phyloP scores from a whole-genome alignment of 2,329 filamentous ascomycete species.

The Ophiostoma ulmi region DNA sequence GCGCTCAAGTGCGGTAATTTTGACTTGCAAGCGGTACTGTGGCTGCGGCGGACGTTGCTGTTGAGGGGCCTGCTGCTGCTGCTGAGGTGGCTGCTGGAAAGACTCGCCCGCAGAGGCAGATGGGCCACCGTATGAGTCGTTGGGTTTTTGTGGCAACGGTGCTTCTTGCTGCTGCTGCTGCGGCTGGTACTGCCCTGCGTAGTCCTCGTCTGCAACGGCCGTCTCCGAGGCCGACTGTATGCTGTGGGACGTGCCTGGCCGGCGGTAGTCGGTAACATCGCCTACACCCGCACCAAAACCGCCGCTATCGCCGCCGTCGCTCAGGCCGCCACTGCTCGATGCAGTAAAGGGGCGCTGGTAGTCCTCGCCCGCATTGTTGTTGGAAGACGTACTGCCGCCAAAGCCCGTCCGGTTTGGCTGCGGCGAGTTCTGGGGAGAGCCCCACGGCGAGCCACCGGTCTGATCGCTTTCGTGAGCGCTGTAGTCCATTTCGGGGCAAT shows the following conservation, averaged over 20 bases:
- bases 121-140: slow-evolving; percentile 1
- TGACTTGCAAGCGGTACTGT: slow-evolving; percentile 84
- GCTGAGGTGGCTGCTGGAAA: slow-evolving; percentile 11
- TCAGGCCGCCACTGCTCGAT: slow-evolving; percentile 41
- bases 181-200: slow-evolving; percentile 28
- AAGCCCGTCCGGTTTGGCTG: slow-evolving; percentile 44
- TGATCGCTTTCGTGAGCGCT: slow-evolving; percentile 52
- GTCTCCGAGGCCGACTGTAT: slow-evolving; percentile 42
- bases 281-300: slow-evolving; percentile 38
- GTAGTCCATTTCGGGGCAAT: slow-evolving; percentile 49
- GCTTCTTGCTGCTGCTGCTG: slow-evolving; percentile 29
- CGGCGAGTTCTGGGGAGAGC: slow-evolving; percentile 38
- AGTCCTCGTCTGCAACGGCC: slow-evolving; percentile 31
- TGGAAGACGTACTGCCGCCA: slow-evolving; percentile 31
- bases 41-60: slow-evolving; percentile 43
- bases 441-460: slow-evolving; percentile 46
- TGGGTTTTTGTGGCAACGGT: slow-evolving; percentile 17
- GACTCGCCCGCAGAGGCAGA: background rate
- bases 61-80: slow-evolving; percentile 21
- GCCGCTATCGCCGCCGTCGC: slow-evolving; percentile 35
- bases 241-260: slow-evolving; percentile 46
- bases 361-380: slow-evolving; percentile 39
- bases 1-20: slow-evolving; percentile 88
- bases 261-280: slow-evolving; percentile 38
- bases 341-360: slow-evolving; percentile 35